Evolutionary conservation across 345 rosid genomes (phyloP), one percentile per base, ranked within the genome.

Genomic region (Ceriops tagal): DNA sequence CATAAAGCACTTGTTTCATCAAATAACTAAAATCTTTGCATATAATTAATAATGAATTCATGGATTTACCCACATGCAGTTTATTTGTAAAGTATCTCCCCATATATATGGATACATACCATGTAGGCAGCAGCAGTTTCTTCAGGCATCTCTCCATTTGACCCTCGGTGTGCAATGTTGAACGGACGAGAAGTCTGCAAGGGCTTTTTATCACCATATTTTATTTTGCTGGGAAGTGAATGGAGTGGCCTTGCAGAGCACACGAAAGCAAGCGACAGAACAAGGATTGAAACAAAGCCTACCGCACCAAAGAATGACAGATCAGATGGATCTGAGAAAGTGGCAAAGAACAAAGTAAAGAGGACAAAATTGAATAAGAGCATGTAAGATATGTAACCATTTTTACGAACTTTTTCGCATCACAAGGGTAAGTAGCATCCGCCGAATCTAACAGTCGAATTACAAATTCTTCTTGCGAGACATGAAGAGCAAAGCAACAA

Each of bases 111-210:
- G 7, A 66, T 39, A 62, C 61, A 62, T 71, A 92, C 97, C 93
- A 82, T 60, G 79, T 95, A 95, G 27, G 99, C 90, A 73, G 88
- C 85, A 69, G 89, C 88, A 67, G 96, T 92, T 87, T 88, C 97
- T 87, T 95, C 96, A 30, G 99, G 97, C 56, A 95, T 49, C 79
- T 90, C 97, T 64, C 97, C 97, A 73, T 92, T 92, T 28, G 96
- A 87, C 76, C 99, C 99, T 72, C 99, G 81, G 77, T 95, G 99
- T 18, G 96, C 97, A 71, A 95, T 71, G 62, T 95, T 95, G 68
- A 79, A 92, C 0, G 97, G 88, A 65, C 96, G 96, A 28, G 80
- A 88, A 67, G 99, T 90, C 82, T 95, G 99, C 62, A 92, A 67
- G 26, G 88, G 88, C 70, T 74, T 87, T 78, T 76, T 87, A 35